phyloP scores from a whole-genome alignment of 768 basidiomycete genomes.

The Macrolepiota fuliginosa region DNA sequence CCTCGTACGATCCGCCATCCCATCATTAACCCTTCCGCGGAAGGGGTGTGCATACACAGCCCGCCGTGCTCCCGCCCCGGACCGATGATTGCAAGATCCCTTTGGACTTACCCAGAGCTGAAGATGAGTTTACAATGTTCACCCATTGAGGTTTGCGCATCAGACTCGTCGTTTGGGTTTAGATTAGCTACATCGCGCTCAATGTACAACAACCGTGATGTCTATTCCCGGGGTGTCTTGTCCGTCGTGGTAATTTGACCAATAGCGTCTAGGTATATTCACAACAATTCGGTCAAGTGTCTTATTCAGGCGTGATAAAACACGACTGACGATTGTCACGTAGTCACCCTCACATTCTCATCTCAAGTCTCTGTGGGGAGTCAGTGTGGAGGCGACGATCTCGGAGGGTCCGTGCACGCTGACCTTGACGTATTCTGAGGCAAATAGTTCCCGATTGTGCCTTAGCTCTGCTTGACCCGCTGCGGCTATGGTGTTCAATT shows the following conservation, averaged over 20 bases:
- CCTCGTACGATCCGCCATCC: constrained; percentile 2
- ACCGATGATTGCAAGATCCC: neutral
- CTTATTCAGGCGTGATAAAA: neutral
- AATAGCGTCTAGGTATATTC: neutral
- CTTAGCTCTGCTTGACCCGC: neutral
- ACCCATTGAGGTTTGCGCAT: neutral
- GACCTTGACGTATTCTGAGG: neutral
- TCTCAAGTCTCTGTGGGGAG: too few relatives aligned
- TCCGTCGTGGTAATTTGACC: neutral
- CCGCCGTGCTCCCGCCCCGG: neutral
- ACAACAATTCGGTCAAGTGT: neutral
- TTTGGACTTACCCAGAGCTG: neutral
- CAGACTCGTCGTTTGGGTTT: neutral
- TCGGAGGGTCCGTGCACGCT: neutral
- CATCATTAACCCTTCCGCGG: neutral
- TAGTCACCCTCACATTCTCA: too few relatives aligned
- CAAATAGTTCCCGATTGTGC: too few relatives aligned
- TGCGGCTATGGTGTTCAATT: neutral
- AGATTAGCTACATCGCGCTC: neutral
- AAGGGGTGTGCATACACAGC: neutral
- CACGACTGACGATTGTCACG: neutral
- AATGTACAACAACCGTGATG: neutral
- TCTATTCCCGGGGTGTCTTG: neutral
- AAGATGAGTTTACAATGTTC: neutral
- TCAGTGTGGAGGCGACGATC: neutral